Evolutionary conservation across 2,329 filamentous ascomycete genomes (phyloP), one percentile per base, ranked within the genome.

Genomic region (Colletotrichum tropicicola): DNA sequence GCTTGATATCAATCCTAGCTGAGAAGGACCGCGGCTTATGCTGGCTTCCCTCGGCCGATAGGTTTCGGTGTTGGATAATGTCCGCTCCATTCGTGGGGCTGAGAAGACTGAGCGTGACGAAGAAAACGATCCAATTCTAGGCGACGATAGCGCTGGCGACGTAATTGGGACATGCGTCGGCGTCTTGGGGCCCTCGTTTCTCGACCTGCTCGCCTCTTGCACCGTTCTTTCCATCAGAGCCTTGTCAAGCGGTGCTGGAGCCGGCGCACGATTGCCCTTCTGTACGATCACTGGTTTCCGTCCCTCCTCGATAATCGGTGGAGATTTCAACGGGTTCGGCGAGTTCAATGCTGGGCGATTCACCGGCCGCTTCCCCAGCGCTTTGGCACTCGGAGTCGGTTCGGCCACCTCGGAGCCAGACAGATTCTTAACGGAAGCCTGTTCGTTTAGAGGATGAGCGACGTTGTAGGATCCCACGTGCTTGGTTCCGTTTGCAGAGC

Each of bases 281-380:
- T 66, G 63, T 12, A 64, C 44, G 41, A 57, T 51, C 12, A 58
- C 51, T 21, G 63, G 59, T 39, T 37, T 57, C 30, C 60, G 59
- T 21, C 47, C 52, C 17, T 51, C 45, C 32, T 53, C 59, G 27
- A 47, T 43, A 15, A 49, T 48, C 13, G 51, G 59, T 17, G 63
- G 47, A 4, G 52, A 52, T 23, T 47, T 63, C 39, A 66, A 15
- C 27, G 25, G 53, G 8, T 43, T 64, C 4, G 45, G 13, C 12
- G 51, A 39, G 28, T 64, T 59, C 10, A 48, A 21, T 15, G 43
- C 23, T 4, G 59, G 13, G 37, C 53, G 52, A 8, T 35, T 68
- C 5, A 69, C 77, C 9, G 82, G 82, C 49, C 78, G 80, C 66
- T 87, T 87, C 3, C 83, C 85, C 10, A 79, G 77, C 21, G 82